These are phyloP conservation scores for Lecanosticta acicola DNA, from an alignment of 2,329 filamentous ascomycete genomes.

Conservation along the genomic window DNA sequence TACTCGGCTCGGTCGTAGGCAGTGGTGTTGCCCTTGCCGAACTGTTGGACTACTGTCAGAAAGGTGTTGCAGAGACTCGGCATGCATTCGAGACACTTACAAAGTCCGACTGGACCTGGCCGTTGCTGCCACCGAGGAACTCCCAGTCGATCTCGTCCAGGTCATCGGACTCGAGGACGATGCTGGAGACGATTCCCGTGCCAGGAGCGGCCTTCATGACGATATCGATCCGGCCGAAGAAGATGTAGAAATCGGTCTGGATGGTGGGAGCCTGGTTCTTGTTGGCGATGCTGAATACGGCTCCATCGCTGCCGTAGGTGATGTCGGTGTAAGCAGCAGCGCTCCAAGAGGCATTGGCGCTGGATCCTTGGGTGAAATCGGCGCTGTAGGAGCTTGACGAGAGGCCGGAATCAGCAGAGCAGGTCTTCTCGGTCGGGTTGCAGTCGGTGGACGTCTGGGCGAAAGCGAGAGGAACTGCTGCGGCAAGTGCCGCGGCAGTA, in stretches of 20 bases:
- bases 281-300: conserved; percentile 64
- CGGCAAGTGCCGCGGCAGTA: conserved; percentile 32
- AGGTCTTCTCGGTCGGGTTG: conserved; percentile 45
- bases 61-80: too few species aligned
- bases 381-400: conserved; percentile 50
- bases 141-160: conserved; percentile 87
- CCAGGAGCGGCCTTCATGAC: conserved; percentile 69
- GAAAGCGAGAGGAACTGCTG: conserved; percentile 43
- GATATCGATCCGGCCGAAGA: conserved; percentile 75
- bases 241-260: conserved; percentile 66
- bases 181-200: conserved; percentile 68
- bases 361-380: conserved; percentile 51
- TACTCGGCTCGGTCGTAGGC: conserved; percentile 64
- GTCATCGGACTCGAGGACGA: conserved; percentile 77
- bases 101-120: conserved; percentile 65
- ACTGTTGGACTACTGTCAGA: conserved; percentile 32
- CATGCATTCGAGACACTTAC: too few species aligned
- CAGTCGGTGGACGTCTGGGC: conserved; percentile 54
- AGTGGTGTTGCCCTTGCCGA: conserved; percentile 60
- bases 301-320: conserved; percentile 56
- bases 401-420: conserved; percentile 66
- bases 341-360: conserved; percentile 55
- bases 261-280: conserved; percentile 65
- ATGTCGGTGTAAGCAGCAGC: conserved; percentile 61
- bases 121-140: conserved; percentile 62